Conservation (phyloP, 2,329 filamentous ascomycete species). For the Cytospora chrysosperma region DNA sequence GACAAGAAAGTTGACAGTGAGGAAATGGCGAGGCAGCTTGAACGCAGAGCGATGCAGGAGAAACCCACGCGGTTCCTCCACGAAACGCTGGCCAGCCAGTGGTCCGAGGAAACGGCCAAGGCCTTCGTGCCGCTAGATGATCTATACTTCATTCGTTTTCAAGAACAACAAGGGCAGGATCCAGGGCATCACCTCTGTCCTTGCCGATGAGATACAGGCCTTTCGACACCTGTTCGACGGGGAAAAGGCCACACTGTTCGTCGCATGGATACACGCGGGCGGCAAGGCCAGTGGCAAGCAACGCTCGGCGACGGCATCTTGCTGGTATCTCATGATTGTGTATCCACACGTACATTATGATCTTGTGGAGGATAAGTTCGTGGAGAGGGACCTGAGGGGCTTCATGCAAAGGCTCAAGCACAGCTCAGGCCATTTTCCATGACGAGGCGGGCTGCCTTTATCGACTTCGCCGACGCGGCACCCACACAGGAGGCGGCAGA, state of each 20-base stretch:
- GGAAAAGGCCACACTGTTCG: conserved; percentile 26
- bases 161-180: conserved; percentile 53
- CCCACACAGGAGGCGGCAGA: conserved; percentile 23
- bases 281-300: conserved; percentile 21
- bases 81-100: conserved; percentile 20
- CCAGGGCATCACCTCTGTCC: conserved; percentile 13
- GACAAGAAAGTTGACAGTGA: neutral
- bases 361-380: conserved; percentile 35
- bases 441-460: conserved; percentile 27
- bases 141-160: conserved; percentile 52
- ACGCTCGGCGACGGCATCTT: conserved; percentile 29
- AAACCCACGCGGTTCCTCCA: conserved; percentile 20
- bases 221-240: conserved; percentile 27
- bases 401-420: conserved; percentile 29
- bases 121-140: conserved; percentile 22
- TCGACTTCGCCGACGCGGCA: conserved; percentile 33
- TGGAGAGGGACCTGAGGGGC: conserved; percentile 32
- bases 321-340: conserved; percentile 32
- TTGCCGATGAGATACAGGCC: conserved; percentile 17
- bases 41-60: conserved; percentile 8
- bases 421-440: conserved; percentile 28
- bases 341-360: conserved; percentile 34
- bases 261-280: conserved; percentile 33
- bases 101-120: conserved; percentile 20
- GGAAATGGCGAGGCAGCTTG: conserved; percentile 12